Evolutionary conservation across 2,329 filamentous ascomycete genomes (phyloP), one percentile per base, ranked within the genome.

Genomic region (Pseudogymnoascus sp.): DNA sequence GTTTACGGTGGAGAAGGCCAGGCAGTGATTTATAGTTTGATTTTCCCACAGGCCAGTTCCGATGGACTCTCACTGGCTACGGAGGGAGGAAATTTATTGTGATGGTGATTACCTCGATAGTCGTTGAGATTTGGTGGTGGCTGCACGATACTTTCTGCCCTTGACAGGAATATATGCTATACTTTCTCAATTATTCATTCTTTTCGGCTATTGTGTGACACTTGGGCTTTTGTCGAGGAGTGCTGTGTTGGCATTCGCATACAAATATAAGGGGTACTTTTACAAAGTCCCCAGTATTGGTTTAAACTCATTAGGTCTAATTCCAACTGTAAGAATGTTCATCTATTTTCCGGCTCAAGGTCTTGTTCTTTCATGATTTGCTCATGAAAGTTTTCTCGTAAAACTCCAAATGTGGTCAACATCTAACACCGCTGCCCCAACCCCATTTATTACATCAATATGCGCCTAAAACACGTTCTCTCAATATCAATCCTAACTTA

Each of bases 401-500:
- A 37, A 37, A 37, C 34, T 37, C 34, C 2, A 15, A 37, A 37
- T 15, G 34, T 15, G n/a, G 13, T 15, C 34, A 37, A 37, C n/a
- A 37, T 37, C 15, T 37, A 18, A 37, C n/a, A 37, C n/a, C n/a
- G 34, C 6, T 37, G 34, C 34, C 34, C 34, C 10, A 37, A 15
- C n/a, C 34, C 34, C 34, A 15, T 37, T 37, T 37, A 35, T 35
- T 37, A 15, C n/a, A 59, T 37, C n/a, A 59, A 59, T 15, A 23
- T 58, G 23, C 4, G 21, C 33, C 56, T n/a, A 38, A 33, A 39
- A 58, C 28, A 26, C 56, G 56, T n/a, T 35, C 56, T 37, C 56
- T 58, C 15, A 58, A 18, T 38, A 58, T 35, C n/a, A 58, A 21
- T n/a, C 56, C 56, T 18, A 58, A 26, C 56, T 38, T 58, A 13